Percentiles rank a stretch among this genome's conserved stretches.
These are phyloP conservation scores for Cordyceps militaris DNA, from an alignment of 2,329 filamentous ascomycete species.

Conservation along the genomic window DNA sequence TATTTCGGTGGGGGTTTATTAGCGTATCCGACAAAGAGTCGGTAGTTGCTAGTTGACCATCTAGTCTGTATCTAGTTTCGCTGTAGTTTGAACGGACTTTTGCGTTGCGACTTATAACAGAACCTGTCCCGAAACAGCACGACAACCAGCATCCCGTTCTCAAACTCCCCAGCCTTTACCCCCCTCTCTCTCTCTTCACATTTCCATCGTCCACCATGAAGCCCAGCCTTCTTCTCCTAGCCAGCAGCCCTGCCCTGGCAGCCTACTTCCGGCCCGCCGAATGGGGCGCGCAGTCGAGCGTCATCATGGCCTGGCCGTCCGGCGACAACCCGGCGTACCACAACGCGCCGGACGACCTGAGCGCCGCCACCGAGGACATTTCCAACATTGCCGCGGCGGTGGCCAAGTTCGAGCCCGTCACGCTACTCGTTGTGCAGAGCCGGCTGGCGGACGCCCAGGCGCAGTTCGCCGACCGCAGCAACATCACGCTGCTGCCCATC, in stretches of 20 bases:
- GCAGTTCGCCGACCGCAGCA: conserved; percentile 2
- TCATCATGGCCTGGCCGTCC: conserved; percentile 12
- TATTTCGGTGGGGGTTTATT: neutral
- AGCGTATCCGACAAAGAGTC: neutral
- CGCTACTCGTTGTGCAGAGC: conserved; percentile 16
- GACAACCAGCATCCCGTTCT: too few relatives aligned
- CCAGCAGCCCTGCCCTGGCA: neutral
- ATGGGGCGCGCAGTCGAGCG: conserved; percentile 7
- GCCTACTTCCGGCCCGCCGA: conserved; percentile 7
- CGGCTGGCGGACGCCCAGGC: conserved; percentile 13
- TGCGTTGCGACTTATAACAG: neutral
- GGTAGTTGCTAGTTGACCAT: neutral
- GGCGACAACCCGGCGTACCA: conserved; percentile 8
- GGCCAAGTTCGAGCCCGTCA: conserved; percentile 22
- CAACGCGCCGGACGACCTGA: conserved; percentile 5
- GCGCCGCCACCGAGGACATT: conserved; percentile 18
- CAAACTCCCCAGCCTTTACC: too few relatives aligned
- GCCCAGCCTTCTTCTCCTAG: neutral
- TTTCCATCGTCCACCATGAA: neutral
- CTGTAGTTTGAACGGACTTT: neutral
- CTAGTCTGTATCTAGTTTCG: too few relatives aligned
- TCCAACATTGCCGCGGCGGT: conserved; percentile 21
- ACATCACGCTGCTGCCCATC: conserved; percentile 12
- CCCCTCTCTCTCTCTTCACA: too few relatives aligned
- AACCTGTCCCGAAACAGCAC: neutral